Evolutionary conservation across 352 stramenopile genomes (phyloP), one percentile per base, ranked within the genome.

Genomic region (Halophytophthora batemanensis): DNA sequence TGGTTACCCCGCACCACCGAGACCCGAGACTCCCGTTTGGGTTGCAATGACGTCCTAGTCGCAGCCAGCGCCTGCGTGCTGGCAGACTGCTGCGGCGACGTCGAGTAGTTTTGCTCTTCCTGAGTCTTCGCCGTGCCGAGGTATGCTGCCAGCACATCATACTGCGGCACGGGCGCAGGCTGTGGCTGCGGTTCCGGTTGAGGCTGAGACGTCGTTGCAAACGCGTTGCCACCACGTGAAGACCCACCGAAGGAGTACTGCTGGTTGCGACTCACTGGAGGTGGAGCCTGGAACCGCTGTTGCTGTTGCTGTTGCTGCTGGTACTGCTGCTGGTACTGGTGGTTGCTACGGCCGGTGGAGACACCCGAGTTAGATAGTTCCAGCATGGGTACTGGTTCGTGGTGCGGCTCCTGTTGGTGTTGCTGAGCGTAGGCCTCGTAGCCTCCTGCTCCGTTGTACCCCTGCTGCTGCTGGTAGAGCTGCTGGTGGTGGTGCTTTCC

Each of bases 141-240:
- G 37, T 77, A 77, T 2, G 67, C 64, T 46, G 63, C 64, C 13
- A 77, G 23, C 2, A 77, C 64, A 37, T 77, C 67, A 54, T 77
- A 77, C 3, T 59, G 66, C 22, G 67, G 62, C 17, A 66, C 38
- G 42, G 53, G 53, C 19, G 23, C 50, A 31, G 25, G 25, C 25
- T 31, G 25, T 8, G 25, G 25, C 8, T 68, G 56, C 13, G 36
- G 43, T 22, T 47, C 37, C 38, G 50, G 62, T 42, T 60, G 22
- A 43, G 37, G 19, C 40, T 49, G 22, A 18, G 45, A 38, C 31
- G 61, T n/a, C 14, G 53, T 40, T 43, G 56, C 56, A 17, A 61
- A 61, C 25, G 34, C 28, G 23, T 61, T 33, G 10, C 11, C 29
- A 25, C 40, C 52, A 43, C 45, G 58, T 1, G 36, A 18, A 11